These are phyloP conservation scores for Sporobolomyces roseus DNA, from an alignment of 768 basidiomycete species.

Conservation along the genomic window DNA sequence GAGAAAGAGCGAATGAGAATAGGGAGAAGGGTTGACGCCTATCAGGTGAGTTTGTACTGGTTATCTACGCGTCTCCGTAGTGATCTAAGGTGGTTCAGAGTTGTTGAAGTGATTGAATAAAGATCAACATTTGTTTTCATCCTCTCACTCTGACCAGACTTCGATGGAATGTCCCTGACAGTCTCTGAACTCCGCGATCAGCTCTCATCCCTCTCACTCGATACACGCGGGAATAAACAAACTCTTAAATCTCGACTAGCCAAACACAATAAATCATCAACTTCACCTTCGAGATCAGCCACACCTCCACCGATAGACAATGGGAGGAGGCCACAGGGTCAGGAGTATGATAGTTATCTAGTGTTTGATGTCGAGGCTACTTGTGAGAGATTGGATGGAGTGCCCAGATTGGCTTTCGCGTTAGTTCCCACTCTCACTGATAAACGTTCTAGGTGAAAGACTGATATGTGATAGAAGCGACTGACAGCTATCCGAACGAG, in stretches of 20 bases:
- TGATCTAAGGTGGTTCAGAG: not conserved
- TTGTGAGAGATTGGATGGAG: conserved; percentile 51
- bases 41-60: no score
- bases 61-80: no score
- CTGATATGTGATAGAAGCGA: conserved; percentile 37
- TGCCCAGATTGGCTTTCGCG: conserved; percentile 28
- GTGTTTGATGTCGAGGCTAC: conserved; percentile 89
- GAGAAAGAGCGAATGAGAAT: no score
- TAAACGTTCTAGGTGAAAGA: not conserved
- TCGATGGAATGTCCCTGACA: not conserved
- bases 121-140: not conserved
- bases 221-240: conserved; percentile 50
- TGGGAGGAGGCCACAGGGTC: conserved; percentile 8
- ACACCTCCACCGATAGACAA: not conserved
- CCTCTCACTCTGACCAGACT: not conserved
- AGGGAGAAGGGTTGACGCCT: no score
- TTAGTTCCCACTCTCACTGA: not conserved
- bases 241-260: conserved; percentile 48
- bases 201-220: conserved; percentile 46
- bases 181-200: conserved; percentile 46
- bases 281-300: not conserved
- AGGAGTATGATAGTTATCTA: conserved; percentile 67
- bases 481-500: conserved; percentile 83
- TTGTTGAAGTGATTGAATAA: not conserved
- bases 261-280: conserved; percentile 9